These are phyloP conservation scores for Brasenia schreberi DNA, from an alignment of 164 flowering plant species.

Conservation along the genomic window DNA sequence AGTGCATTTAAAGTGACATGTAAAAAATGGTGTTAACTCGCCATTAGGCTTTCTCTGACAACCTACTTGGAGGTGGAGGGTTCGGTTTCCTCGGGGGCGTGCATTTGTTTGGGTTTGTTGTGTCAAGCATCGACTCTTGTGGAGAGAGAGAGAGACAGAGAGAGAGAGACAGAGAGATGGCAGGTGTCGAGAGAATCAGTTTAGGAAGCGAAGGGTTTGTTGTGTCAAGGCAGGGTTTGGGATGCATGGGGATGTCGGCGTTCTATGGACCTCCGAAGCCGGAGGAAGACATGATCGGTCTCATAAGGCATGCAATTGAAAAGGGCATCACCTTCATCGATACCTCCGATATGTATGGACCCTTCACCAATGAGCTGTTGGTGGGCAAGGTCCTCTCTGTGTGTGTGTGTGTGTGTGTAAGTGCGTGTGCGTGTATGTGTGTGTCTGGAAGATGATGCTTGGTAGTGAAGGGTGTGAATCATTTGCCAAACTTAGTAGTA, in stretches of 20 bases:
- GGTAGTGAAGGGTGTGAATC: neutral
- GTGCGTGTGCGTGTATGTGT: neutral
- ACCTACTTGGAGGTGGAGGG: too few species aligned
- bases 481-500: too few species aligned
- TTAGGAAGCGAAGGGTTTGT: slow-evolving; percentile 23
- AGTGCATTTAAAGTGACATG: too few species aligned
- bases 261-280: slow-evolving; percentile 23
- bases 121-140: too few species aligned
- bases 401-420: neutral
- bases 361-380: slow-evolving; percentile 23
- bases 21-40: too few species aligned
- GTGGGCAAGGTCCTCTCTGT: slow-evolving; percentile 14
- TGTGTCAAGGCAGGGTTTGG: slow-evolving; percentile 20
- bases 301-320: slow-evolving; percentile 23
- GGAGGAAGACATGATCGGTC: slow-evolving; percentile 19
- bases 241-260: slow-evolving; percentile 30
- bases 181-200: slow-evolving; percentile 13
- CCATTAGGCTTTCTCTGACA: too few species aligned
- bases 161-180: too few species aligned
- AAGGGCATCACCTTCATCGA: slow-evolving; percentile 28
- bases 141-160: too few species aligned
- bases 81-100: too few species aligned
- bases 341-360: slow-evolving; percentile 31
- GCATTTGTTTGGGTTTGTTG: too few species aligned
- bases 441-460: too few species aligned